A percentile compares a stretch with the other conserved stretches of the same genome.
Evolutionary conservation across 2,329 filamentous ascomycete genomes (phyloP).

Genomic region (Xylariaceae sp.): DNA sequence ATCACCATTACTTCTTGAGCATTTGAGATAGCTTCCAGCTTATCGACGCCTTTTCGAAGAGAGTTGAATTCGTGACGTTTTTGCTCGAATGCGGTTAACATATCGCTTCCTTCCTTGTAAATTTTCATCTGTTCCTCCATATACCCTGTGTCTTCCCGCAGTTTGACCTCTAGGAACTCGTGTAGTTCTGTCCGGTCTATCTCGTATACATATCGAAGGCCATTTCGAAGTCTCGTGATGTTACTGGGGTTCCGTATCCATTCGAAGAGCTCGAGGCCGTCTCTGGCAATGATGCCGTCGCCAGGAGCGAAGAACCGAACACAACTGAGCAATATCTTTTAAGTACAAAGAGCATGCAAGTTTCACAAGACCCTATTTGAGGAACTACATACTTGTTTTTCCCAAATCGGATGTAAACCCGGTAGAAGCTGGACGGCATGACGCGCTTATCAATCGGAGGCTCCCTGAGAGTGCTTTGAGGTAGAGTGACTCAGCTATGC

Average conservation of each 20-base stretch:
- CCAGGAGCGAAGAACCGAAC: slow-evolving; percentile 23
- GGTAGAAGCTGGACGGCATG: slow-evolving; percentile 14
- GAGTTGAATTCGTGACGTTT: slow-evolving; percentile 2
- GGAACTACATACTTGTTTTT: slow-evolving; percentile 13
- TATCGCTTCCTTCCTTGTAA: background rate
- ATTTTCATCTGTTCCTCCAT: slow-evolving; percentile 5
- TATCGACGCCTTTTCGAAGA: slow-evolving; percentile 11
- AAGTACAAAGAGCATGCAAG: background rate
- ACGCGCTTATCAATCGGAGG: background rate
- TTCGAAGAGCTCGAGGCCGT: slow-evolving; percentile 25
- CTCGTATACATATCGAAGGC: slow-evolving; percentile 25
- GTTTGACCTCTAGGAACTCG: slow-evolving; percentile 14
- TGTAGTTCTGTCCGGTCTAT: slow-evolving; percentile 13
- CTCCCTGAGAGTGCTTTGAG: too few species aligned
- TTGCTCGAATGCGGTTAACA: slow-evolving; percentile 4
- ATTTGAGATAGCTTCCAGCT: slow-evolving; percentile 24
- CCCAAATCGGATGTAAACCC: slow-evolving; percentile 27
- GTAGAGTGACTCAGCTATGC: too few species aligned
- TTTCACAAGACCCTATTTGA: background rate
- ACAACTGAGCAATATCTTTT: slow-evolving; percentile 14
- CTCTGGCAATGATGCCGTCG: background rate
- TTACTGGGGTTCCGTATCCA: slow-evolving; percentile 26
- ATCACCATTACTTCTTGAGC: slow-evolving; percentile 19
- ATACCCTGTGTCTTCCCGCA: slow-evolving; percentile 5
- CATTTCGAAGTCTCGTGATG: slow-evolving; percentile 20